Conservation (phyloP, 768 basidiomycete genomes). For the Trichaptum fuscoviolaceum region DNA sequence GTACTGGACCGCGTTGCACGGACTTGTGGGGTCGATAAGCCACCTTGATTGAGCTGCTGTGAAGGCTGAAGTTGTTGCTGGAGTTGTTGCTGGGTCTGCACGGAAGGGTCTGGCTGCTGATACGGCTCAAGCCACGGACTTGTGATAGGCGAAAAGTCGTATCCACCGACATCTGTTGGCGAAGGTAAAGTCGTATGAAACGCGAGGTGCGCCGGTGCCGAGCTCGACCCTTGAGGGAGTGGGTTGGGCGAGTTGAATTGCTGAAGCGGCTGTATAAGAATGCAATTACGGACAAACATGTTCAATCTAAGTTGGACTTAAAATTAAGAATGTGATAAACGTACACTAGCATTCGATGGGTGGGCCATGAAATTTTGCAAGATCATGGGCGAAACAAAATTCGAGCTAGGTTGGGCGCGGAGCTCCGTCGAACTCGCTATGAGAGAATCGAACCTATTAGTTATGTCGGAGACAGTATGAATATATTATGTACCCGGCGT, state of each 20-base stretch:
- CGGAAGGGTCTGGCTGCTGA: constrained; percentile 31
- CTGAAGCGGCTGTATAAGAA: constrained; percentile 2
- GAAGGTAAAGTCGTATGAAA: constrained; percentile 48
- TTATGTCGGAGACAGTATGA: constrained; percentile 16
- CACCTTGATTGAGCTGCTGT: constrained; percentile 4
- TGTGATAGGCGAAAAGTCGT: constrained; percentile 74
- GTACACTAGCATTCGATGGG: constrained; percentile 13
- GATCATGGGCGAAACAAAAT: constrained; percentile 60
- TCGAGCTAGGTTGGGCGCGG: constrained; percentile 50
- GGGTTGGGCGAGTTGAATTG: constrained; percentile 13
- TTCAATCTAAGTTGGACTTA: too few species aligned
- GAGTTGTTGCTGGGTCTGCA: constrained; percentile 17
- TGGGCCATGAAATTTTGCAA: constrained; percentile 34
- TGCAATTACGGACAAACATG: background rate
- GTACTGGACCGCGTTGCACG: constrained; percentile 21
- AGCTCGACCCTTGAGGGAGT: constrained; percentile 40
- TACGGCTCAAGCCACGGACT: constrained; percentile 74
- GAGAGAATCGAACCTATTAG: constrained; percentile 8
- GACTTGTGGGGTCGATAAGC: constrained; percentile 11
- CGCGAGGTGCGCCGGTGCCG: constrained; percentile 71
- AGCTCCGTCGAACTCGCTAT: constrained; percentile 63
- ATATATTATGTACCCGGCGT: constrained; percentile 51
- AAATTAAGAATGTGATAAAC: background rate
- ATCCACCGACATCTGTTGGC: constrained; percentile 48
- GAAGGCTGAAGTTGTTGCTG: constrained; percentile 10